Conservation (phyloP, 140 eudicot genomes). For the Erigeron philadelphicus region DNA sequence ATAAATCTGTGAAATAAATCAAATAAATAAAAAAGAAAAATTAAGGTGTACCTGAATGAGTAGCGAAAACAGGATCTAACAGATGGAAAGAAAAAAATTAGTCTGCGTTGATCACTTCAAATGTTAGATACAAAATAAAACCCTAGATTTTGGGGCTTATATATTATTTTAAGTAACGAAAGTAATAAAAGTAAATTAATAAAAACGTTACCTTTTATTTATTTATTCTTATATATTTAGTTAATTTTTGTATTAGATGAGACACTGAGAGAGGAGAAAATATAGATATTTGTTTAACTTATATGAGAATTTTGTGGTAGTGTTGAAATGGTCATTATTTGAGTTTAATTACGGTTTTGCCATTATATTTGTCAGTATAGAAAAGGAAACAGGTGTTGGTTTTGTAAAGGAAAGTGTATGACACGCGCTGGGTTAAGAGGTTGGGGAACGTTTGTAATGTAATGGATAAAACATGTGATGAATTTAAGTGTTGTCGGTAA, state of each 20-base stretch:
- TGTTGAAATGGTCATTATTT: conserved; percentile 4
- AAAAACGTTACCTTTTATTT: too few species aligned
- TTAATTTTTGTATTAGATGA: conserved; percentile 29
- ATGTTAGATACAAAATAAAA: conserved; percentile 6
- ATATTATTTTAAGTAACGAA: conserved; percentile 8
- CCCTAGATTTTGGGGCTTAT: conserved; percentile 58
- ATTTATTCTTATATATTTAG: too few species aligned
- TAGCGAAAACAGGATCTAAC: too few species aligned
- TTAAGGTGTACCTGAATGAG: too few species aligned
- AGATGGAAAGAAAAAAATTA: too few species aligned
- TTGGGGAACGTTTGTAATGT: neutral
- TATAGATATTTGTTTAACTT: conserved; percentile 29
- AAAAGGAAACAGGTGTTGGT: conserved; percentile 16
- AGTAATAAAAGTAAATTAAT: conserved; percentile 18
- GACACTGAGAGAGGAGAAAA: conserved; percentile 12
- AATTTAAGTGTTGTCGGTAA: conserved; percentile 30
- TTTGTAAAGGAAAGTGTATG: neutral
- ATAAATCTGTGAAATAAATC: too few species aligned
- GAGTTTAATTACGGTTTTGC: conserved; percentile 21
- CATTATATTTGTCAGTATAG: conserved; percentile 10
- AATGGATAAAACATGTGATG: conserved; percentile 22
- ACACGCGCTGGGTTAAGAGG: conserved; percentile 19
- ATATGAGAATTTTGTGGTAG: neutral
- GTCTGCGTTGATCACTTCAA: too few species aligned
- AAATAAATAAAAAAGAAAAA: too few species aligned